Percentiles rank a stretch among this genome's conserved stretches.
Conservation (phyloP, 202 grass and related monocot species). For the Dendrocalamus latiflorus region DNA sequence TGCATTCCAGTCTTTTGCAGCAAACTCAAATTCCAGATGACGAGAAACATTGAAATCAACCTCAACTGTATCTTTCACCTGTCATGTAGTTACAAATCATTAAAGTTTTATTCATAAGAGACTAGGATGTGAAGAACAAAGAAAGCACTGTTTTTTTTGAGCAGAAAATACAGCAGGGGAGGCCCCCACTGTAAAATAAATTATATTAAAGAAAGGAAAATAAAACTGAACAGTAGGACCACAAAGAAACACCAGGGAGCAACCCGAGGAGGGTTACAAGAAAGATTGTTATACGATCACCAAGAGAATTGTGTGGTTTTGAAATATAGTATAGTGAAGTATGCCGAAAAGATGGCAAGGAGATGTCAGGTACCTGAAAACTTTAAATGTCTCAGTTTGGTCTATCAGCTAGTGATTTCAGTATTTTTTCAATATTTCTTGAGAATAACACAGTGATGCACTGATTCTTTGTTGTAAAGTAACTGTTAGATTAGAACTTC, state of each 20-base stretch:
- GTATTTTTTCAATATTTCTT: neutral
- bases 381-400: neutral
- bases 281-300: neutral
- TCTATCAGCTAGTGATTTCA: neutral
- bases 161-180: too few species aligned
- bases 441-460: neutral
- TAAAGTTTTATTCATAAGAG: neutral
- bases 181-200: too few species aligned
- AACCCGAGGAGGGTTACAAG: too few species aligned
- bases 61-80: conserved; percentile 93
- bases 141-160: neutral
- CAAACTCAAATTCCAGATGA: conserved; percentile 74
- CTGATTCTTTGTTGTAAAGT: neutral
- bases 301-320: neutral
- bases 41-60: conserved; percentile 91
- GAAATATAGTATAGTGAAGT: neutral
- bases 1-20: conserved; percentile 66
- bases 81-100: conserved; percentile 21
- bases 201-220: too few species aligned
- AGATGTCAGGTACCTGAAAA: neutral
- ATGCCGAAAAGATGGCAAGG: neutral
- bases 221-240: too few species aligned
- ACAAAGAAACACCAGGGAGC: too few species aligned
- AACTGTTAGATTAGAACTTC: neutral
- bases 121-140: neutral